Percentiles rank a stretch among this genome's conserved stretches.
Conservation (phyloP, 2,329 filamentous ascomycete genomes). For the Colletotrichum trifolii region DNA sequence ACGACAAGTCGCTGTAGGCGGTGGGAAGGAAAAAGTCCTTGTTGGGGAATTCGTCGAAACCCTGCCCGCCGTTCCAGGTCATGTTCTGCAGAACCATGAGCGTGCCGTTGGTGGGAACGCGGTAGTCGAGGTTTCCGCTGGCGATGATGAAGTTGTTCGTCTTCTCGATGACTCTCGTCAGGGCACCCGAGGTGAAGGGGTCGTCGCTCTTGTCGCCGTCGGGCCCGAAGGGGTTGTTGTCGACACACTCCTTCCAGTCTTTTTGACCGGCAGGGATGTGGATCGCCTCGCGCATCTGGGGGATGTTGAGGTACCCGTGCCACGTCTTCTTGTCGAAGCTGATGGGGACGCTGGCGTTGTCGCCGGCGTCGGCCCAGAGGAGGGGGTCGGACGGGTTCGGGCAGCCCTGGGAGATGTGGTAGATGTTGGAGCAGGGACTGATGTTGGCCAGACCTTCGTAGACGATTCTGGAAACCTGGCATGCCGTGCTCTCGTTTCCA, state of each 20-base stretch:
- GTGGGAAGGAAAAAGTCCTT: conserved; percentile 75
- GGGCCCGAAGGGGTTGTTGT: conserved; percentile 49
- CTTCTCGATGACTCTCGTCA: conserved; percentile 78
- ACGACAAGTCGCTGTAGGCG: conserved; percentile 14
- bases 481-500: conserved; percentile 54
- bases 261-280: conserved; percentile 63
- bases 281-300: conserved; percentile 76
- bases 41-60: conserved; percentile 71
- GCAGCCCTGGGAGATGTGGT: conserved; percentile 78
- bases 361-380: conserved; percentile 68
- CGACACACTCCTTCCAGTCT: conserved; percentile 56
- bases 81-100: conserved; percentile 82
- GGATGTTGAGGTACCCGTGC: conserved; percentile 75
- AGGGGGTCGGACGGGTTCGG: conserved; percentile 77
- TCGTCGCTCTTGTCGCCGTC: conserved; percentile 58
- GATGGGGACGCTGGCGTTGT: conserved; percentile 46
- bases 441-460: conserved; percentile 61
- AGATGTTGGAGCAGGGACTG: conserved; percentile 87
- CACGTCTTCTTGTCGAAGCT: conserved; percentile 71
- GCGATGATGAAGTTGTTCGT: conserved; percentile 79
- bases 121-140: conserved; percentile 77
- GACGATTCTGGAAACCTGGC: conserved; percentile 66
- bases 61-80: conserved; percentile 79
- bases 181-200: conserved; percentile 58
- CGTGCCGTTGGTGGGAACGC: conserved; percentile 75